Evolutionary conservation across 2,329 filamentous ascomycete genomes (phyloP).

Genomic region (Penicillium sp.): DNA sequence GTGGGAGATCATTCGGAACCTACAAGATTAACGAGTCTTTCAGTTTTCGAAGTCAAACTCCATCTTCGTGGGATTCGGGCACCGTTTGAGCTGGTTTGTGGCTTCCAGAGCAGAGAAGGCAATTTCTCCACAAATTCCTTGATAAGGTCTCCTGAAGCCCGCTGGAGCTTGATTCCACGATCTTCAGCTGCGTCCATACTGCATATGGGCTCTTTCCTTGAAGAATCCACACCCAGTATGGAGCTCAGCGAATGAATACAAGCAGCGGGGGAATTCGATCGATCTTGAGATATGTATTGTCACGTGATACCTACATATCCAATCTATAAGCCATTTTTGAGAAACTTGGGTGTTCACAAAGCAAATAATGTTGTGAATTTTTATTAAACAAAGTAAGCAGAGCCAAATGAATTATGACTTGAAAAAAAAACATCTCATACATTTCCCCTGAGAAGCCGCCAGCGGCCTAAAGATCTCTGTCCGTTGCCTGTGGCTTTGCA

Average conservation of each 20-base stretch:
- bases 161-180: conserved; percentile 52
- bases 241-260: conserved; percentile 2
- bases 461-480: conserved; percentile 23
- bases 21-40: conserved; percentile 47
- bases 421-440: background rate
- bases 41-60: conserved; percentile 42
- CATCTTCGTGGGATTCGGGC: conserved; percentile 43
- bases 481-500: conserved; percentile 1
- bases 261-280: conserved; percentile 26
- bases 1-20: conserved; percentile 22
- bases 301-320: conserved; percentile 13
- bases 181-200: conserved; percentile 53
- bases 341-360: background rate
- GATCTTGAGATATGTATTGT: conserved; percentile 1
- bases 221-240: background rate
- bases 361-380: background rate
- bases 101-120: conserved; percentile 49
- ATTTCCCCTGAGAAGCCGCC: background rate
- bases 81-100: conserved; percentile 27
- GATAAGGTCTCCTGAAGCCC: conserved; percentile 50
- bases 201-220: background rate
- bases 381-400: background rate
- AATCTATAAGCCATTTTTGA: background rate
- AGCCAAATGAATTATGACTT: background rate
- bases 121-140: conserved; percentile 48